Evolutionary conservation across 768 basidiomycete species (phyloP).

Genomic region (Trametes cinnabarina): DNA sequence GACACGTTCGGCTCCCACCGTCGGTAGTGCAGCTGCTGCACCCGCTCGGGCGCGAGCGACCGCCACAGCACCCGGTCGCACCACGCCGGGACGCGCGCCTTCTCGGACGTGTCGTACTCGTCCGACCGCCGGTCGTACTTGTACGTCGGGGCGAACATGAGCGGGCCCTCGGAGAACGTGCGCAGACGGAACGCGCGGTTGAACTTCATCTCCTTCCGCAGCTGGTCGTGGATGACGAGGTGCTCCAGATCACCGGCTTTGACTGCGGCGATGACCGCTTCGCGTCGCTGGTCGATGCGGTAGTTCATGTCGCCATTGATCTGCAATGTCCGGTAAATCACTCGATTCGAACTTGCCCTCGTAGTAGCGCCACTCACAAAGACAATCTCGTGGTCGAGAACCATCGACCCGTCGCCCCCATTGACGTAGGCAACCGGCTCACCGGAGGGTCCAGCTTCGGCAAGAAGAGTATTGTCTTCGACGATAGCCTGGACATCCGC

Average conservation of each 20-base stretch:
- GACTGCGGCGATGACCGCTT: conserved; percentile 71
- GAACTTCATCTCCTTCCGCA: conserved; percentile 81
- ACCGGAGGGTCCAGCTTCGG: conserved; percentile 42
- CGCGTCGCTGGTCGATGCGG: conserved; percentile 90
- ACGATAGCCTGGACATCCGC: conserved; percentile 84
- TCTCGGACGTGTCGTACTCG: conserved; percentile 87
- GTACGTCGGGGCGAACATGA: conserved; percentile 89
- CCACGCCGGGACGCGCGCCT: conserved; percentile 90
- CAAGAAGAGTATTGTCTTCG: conserved; percentile 75
- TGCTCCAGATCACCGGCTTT: conserved; percentile 60
- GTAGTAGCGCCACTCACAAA: conserved; percentile 52
- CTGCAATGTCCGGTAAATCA: conserved; percentile 35
- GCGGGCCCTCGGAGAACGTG: conserved; percentile 75
- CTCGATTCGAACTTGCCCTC: background rate
- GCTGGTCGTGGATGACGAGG: conserved; percentile 80
- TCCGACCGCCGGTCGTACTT: conserved; percentile 83
- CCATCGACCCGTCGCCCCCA: conserved; percentile 91
- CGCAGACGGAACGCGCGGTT: conserved; percentile 89
- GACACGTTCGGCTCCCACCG: conserved; percentile 87
- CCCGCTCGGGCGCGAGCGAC: conserved; percentile 51
- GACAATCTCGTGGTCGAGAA: conserved; percentile 93
- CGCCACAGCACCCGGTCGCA: conserved; percentile 93
- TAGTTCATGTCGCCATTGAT: conserved; percentile 96
- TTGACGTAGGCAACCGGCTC: conserved; percentile 72
- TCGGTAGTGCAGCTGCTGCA: conserved; percentile 66